Conservation (phyloP, 306 rosid species). For the Spatholobus suberectus region DNA sequence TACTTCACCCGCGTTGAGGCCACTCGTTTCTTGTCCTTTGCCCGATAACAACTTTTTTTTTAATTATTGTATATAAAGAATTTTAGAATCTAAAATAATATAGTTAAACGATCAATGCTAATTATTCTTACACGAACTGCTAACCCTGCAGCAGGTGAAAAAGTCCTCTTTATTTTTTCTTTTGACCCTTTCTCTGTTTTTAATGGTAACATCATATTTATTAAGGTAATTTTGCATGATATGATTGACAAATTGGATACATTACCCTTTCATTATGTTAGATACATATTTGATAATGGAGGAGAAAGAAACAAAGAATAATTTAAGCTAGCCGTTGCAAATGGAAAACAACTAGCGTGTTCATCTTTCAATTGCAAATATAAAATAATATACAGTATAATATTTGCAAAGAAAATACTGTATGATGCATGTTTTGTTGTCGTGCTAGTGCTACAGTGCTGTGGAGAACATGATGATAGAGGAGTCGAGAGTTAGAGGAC, state of each 20-base stretch:
- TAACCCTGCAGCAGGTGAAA: neutral
- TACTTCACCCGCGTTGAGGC: constrained; percentile 20
- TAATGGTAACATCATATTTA: neutral
- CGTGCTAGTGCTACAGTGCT: neutral
- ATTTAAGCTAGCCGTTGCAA: constrained; percentile 46
- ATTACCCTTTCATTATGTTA: neutral
- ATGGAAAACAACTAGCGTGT: constrained; percentile 55
- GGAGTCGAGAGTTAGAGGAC: neutral
- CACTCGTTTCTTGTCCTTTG: neutral
- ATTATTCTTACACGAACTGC: neutral
- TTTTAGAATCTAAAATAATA: neutral
- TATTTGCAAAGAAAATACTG: neutral
- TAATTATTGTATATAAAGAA: neutral
- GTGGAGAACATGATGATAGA: constrained; percentile 20
- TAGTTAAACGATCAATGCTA: neutral
- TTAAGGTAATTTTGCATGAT: neutral
- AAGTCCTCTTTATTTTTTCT: neutral
- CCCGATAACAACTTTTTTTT: neutral
- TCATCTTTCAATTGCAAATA: constrained; percentile 37
- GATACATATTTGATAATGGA: constrained; percentile 1
- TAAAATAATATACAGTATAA: too few species aligned
- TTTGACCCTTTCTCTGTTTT: neutral
- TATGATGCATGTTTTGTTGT: constrained; percentile 39
- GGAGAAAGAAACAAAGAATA: constrained; percentile 25
- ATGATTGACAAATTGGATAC: neutral